Conservation (phyloP, 1,284 basidiomycete species). For the Bjerkandera adusta region DNA sequence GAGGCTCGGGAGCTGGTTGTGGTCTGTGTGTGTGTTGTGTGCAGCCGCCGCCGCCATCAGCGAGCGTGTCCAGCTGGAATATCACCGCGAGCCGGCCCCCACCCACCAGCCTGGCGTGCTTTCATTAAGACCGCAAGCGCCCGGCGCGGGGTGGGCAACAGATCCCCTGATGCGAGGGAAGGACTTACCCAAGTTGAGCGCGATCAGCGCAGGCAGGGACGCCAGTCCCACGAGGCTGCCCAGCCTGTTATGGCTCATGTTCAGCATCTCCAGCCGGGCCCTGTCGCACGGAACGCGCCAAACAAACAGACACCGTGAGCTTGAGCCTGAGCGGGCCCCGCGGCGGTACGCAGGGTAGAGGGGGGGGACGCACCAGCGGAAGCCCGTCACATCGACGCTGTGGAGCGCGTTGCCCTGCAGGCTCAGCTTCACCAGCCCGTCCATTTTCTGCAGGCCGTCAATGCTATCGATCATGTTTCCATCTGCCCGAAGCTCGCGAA, state of each 20-base stretch:
- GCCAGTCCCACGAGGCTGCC: slow-evolving; percentile 58
- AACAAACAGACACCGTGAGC: slow-evolving; percentile 19
- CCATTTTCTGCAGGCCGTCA: slow-evolving; percentile 79
- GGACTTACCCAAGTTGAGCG: slow-evolving; percentile 78
- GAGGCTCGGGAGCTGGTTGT: slow-evolving; percentile 62
- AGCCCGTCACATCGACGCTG: slow-evolving; percentile 58
- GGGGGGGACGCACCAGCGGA: slow-evolving; percentile 63
- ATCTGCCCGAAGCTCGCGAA: slow-evolving; percentile 89
- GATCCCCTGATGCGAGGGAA: slow-evolving; percentile 4
- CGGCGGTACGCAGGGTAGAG: slow-evolving; percentile 9
- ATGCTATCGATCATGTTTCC: slow-evolving; percentile 76
- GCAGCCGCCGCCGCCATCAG: background rate
- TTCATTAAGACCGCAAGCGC: slow-evolving; percentile 7
- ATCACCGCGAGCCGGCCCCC: too few species aligned
- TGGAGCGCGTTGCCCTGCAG: slow-evolving; percentile 75
- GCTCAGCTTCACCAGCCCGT: slow-evolving; percentile 82
- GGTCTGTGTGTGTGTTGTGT: slow-evolving; percentile 59
- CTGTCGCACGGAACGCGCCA: slow-evolving; percentile 39
- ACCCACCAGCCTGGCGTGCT: slow-evolving; percentile 1
- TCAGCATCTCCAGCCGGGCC: slow-evolving; percentile 80
- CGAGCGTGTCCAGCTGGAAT: too few species aligned
- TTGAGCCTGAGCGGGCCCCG: slow-evolving; percentile 18
- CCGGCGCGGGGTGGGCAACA: background rate
- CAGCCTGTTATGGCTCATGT: slow-evolving; percentile 80
- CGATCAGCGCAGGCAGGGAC: slow-evolving; percentile 60